These are phyloP conservation scores for Zhuliangozyma blackwelliae DNA, from an alignment of 1,139 yeast species.

Conservation along the genomic window DNA sequence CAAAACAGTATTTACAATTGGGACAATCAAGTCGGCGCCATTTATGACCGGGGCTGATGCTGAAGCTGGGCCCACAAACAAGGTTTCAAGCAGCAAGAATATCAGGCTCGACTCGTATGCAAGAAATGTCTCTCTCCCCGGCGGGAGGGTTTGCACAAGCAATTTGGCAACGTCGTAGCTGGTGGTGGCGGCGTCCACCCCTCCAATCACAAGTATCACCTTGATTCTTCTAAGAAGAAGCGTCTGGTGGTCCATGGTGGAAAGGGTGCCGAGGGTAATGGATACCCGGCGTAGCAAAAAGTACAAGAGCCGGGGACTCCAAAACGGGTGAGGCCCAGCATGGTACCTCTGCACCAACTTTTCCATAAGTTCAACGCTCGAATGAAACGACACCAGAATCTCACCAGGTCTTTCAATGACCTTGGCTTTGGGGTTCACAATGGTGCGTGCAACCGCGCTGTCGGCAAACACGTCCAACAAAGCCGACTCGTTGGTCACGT, in stretches of 20 bases:
- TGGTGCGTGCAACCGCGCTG: conserved; percentile 5
- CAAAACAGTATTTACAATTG: no score
- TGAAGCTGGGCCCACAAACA: no score
- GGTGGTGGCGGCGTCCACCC: conserved; percentile 9
- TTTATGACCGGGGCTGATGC: no score
- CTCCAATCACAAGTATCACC: conserved; percentile 29
- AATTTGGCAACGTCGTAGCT: conserved; percentile 16
- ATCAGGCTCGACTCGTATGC: no score
- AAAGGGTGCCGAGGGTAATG: conserved; percentile 17
- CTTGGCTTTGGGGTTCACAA: conserved; percentile 7
- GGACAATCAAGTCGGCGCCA: no score
- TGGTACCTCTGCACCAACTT: conserved; percentile 17
- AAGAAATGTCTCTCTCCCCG: no score
- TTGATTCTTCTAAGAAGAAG: conserved; percentile 36
- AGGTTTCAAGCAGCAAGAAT: no score
- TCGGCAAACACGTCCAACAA: conserved; percentile 12
- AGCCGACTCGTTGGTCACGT: conserved; percentile 27
- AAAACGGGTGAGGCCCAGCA: conserved; percentile 18
- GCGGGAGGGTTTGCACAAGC: conserved; percentile 12
- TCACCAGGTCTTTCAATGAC: conserved; percentile 5
- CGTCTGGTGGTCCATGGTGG: conserved; percentile 18
- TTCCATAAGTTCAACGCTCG: conserved; percentile 22
- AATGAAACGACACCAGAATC: conserved; percentile 20
- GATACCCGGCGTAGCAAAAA: conserved; percentile 36
- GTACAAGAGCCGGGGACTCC: conserved; percentile 33